Evolutionary conservation across 2,329 filamentous ascomycete species (phyloP).

Genomic region (Curvularia verruculosa): DNA sequence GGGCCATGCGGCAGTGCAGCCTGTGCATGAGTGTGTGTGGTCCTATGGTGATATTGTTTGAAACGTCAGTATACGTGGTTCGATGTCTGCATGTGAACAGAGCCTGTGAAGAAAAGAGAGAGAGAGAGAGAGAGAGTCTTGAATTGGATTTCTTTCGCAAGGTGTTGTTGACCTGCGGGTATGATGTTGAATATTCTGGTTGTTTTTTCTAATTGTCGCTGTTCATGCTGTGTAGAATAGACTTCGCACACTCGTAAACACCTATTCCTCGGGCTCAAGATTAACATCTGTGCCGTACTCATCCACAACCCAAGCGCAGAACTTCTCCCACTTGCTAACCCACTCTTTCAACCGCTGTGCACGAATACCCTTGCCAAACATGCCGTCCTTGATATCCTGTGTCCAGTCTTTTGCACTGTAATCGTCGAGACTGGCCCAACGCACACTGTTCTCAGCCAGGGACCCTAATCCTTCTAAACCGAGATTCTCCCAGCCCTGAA

Average conservation of each 20-base stretch:
- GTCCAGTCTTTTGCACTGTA: conserved; percentile 73
- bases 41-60: not conserved
- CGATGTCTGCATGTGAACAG: not conserved
- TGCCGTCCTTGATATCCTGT: conserved; percentile 74
- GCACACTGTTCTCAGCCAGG: conserved; percentile 89
- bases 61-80: not conserved
- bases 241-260: not conserved
- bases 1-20: not conserved
- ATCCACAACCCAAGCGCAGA: conserved; percentile 86
- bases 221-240: not conserved
- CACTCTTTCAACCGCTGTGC: conserved; percentile 77
- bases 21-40: not conserved
- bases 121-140: not conserved
- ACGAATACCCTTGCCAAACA: conserved; percentile 72
- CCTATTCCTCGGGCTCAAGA: conserved; percentile 51
- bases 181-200: not conserved
- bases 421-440: conserved; percentile 89
- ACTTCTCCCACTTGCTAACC: conserved; percentile 83
- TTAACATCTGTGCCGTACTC: conserved; percentile 68
- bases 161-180: not conserved
- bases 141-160: not conserved
- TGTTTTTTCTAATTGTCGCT: not conserved
- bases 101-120: not conserved
- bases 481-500: conserved; percentile 91
- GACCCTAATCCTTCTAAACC: conserved; percentile 85